These are phyloP conservation scores for Picea abies DNA, from an alignment of 83 land plant species.

Conservation along the genomic window DNA sequence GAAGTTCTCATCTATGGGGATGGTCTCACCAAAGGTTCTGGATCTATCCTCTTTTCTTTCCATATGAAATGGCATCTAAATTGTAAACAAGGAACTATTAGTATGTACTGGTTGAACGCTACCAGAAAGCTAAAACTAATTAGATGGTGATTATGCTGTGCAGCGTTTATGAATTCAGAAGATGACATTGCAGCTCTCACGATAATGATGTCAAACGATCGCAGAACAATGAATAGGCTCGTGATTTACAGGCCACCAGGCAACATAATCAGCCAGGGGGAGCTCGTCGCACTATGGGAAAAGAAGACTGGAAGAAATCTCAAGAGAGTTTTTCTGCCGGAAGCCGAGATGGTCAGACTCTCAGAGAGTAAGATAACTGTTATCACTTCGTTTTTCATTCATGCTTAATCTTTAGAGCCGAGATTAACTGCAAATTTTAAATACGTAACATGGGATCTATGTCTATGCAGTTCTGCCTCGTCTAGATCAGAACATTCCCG, in stretches of 20 bases:
- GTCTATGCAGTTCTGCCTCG: slow-evolving; percentile 22
- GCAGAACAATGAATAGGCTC: slow-evolving; percentile 15
- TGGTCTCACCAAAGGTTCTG: slow-evolving; percentile 29
- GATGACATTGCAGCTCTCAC: slow-evolving; percentile 31
- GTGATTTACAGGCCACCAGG: slow-evolving; percentile 21
- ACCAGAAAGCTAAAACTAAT: too few species aligned
- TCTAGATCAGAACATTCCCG: slow-evolving; percentile 27
- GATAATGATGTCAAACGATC: slow-evolving; percentile 25
- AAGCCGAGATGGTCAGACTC: slow-evolving; percentile 23
- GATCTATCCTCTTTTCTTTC: too few species aligned
- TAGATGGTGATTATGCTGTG: neutral
- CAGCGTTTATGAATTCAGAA: slow-evolving; percentile 34
- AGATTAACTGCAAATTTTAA: neutral
- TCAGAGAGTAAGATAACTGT: slow-evolving; percentile 19
- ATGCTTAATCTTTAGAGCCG: too few species aligned
- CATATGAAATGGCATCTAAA: too few species aligned
- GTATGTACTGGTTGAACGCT: too few species aligned
- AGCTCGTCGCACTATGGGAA: slow-evolving; percentile 33
- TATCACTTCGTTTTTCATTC: neutral
- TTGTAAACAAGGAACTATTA: too few species aligned
- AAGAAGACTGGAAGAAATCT: slow-evolving; percentile 25
- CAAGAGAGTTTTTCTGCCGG: slow-evolving; percentile 20
- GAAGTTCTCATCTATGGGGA: slow-evolving; percentile 28
- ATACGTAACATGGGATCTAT: neutral
- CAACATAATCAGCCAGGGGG: slow-evolving; percentile 28